A percentile compares a stretch with the other conserved stretches of the same genome.
These are phyloP conservation scores for Medakamo hakoo DNA, from an alignment of 139 green algal genomes.

Conservation along the genomic window DNA sequence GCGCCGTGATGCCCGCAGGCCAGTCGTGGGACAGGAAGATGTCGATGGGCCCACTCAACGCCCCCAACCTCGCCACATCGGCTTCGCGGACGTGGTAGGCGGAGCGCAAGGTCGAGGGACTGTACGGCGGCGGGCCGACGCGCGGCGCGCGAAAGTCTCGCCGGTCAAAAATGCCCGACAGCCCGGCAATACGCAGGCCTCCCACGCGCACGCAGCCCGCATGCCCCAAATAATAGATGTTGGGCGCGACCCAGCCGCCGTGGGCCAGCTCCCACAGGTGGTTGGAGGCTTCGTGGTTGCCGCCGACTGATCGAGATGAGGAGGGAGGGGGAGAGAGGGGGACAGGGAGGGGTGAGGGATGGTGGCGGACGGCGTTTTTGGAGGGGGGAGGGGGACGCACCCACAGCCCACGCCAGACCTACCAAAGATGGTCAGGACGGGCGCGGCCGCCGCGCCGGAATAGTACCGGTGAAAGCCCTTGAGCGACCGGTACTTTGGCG, in stretches of 20 bases:
- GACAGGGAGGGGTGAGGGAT: not conserved
- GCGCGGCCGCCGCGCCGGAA: slow-evolving; percentile 49
- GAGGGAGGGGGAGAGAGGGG: not conserved
- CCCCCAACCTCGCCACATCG: slow-evolving; percentile 67
- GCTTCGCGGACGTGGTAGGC: slow-evolving; percentile 79
- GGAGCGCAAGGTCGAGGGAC: slow-evolving; percentile 43
- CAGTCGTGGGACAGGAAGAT: slow-evolving; percentile 96
- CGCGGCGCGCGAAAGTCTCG: slow-evolving; percentile 43
- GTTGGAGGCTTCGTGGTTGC: slow-evolving; percentile 94
- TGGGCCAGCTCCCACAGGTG: slow-evolving; percentile 92
- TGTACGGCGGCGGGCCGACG: slow-evolving; percentile 73
- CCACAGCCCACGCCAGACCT: no score
- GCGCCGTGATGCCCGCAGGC: slow-evolving; percentile 62
- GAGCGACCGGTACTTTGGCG: slow-evolving; percentile 81
- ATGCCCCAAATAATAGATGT: slow-evolving; percentile 92
- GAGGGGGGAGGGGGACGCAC: not conserved
- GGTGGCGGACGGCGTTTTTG: not conserved
- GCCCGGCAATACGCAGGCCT: slow-evolving; percentile 78
- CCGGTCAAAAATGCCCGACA: slow-evolving; percentile 83
- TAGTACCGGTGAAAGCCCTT: slow-evolving; percentile 95
- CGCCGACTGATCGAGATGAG: slow-evolving; percentile 55
- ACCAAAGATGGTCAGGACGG: slow-evolving; percentile 89
- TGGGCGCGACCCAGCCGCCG: slow-evolving; percentile 85
- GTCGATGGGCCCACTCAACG: slow-evolving; percentile 49
- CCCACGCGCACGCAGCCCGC: slow-evolving; percentile 79